Conservation (phyloP, 768 basidiomycete genomes). For the Mycena amicta region DNA sequence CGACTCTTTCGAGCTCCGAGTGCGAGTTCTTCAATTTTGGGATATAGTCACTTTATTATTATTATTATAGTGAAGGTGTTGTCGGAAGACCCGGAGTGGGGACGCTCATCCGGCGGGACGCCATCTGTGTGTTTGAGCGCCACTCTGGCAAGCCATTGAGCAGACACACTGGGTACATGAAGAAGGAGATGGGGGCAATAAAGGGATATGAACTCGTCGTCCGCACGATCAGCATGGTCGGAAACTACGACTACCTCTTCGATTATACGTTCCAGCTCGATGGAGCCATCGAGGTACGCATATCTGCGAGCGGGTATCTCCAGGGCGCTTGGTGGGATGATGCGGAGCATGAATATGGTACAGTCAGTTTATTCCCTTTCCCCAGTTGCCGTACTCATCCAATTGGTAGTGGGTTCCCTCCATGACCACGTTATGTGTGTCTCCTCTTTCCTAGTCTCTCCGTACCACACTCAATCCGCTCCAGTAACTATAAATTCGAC, state of each 20-base stretch:
- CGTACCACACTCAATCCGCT: too few relatives aligned
- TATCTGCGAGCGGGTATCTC: conserved; percentile 70
- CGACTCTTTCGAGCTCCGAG: too few relatives aligned
- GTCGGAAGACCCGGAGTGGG: conserved; percentile 45
- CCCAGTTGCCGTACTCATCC: too few relatives aligned
- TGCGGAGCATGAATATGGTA: conserved; percentile 53
- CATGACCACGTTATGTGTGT: conserved; percentile 63
- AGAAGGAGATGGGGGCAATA: conserved; percentile 61
- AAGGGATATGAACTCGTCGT: conserved; percentile 63
- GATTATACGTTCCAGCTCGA: conserved; percentile 70
- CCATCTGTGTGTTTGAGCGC: conserved; percentile 67
- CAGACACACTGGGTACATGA: conserved; percentile 55
- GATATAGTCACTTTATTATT: too few relatives aligned
- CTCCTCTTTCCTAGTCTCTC: not conserved
- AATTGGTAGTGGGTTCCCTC: conserved; percentile 55
- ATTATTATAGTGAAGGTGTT: too few relatives aligned
- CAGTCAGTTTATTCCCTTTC: conserved; percentile 41
- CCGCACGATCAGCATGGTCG: conserved; percentile 60
- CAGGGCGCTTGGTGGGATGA: conserved; percentile 64
- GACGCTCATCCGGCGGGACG: conserved; percentile 47
- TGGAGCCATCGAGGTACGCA: conserved; percentile 66
- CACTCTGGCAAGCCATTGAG: conserved; percentile 60
- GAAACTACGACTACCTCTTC: conserved; percentile 60
- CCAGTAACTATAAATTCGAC: conserved; percentile 49
- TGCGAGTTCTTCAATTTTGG: too few relatives aligned